These are phyloP conservation scores for Chrysosporium queenslandicum DNA, from an alignment of 2,329 filamentous ascomycete species.

Conservation along the genomic window DNA sequence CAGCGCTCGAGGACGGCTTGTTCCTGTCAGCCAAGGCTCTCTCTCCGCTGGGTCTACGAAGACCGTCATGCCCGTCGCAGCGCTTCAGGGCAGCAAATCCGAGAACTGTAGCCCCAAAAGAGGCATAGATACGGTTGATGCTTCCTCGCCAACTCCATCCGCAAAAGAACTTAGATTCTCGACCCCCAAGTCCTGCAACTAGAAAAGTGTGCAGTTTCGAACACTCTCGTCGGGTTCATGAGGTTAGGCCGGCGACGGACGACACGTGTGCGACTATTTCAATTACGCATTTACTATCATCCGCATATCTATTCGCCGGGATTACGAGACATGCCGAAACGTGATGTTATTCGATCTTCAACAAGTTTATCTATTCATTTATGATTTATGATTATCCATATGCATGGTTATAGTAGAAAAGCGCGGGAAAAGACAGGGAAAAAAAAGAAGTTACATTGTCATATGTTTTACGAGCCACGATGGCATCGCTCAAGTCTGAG, in stretches of 20 bases:
- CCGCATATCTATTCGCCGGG: neutral
- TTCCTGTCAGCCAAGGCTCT: constrained; percentile 22
- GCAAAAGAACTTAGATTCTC: constrained; percentile 31
- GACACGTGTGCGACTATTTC: neutral
- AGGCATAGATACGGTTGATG: constrained; percentile 24
- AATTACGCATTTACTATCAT: constrained; percentile 2
- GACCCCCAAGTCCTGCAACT: constrained; percentile 29
- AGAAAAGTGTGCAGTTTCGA: neutral
- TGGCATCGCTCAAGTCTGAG: neutral
- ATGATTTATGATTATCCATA: constrained; percentile 8
- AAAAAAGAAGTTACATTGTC: neutral
- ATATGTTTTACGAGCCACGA: constrained; percentile 7
- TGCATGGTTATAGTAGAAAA: constrained; percentile 5
- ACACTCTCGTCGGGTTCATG: neutral
- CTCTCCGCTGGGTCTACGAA: constrained; percentile 30
- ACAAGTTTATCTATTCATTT: neutral
- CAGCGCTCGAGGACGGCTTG: constrained; percentile 25
- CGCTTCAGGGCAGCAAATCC: constrained; percentile 25
- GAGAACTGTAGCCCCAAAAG: constrained; percentile 35
- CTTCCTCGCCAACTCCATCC: constrained; percentile 31
- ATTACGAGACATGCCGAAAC: neutral
- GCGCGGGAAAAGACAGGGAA: neutral
- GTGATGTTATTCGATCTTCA: neutral
- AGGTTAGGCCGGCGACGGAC: neutral
- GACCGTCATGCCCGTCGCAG: constrained; percentile 26